These are phyloP conservation scores for Talaromyces borbonicus DNA, from an alignment of 495 filamentous ascomycete genomes.

Conservation along the genomic window DNA sequence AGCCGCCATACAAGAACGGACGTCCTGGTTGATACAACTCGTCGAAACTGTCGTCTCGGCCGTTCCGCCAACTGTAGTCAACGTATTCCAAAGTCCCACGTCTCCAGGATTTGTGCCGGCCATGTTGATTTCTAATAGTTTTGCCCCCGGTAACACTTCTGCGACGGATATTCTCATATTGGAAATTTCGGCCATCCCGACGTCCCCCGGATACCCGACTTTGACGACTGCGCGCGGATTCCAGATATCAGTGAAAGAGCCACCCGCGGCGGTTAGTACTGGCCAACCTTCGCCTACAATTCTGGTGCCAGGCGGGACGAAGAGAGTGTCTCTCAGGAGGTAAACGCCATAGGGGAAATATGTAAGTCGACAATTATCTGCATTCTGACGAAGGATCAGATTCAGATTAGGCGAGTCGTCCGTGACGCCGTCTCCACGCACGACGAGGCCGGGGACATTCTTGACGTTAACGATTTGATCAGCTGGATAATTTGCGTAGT, in stretches of 20 bases:
- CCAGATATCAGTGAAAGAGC: slow-evolving; percentile 35
- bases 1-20: slow-evolving; percentile 29
- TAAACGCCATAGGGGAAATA: slow-evolving; percentile 53
- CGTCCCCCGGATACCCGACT: slow-evolving; percentile 40
- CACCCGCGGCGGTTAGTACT: slow-evolving; percentile 33
- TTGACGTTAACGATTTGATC: slow-evolving; percentile 31
- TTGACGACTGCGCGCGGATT: slow-evolving; percentile 44
- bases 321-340: slow-evolving; percentile 39
- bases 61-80: slow-evolving; percentile 34
- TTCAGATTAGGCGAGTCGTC: slow-evolving; percentile 27
- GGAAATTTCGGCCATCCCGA: slow-evolving; percentile 42
- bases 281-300: slow-evolving; percentile 41
- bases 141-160: slow-evolving; percentile 28
- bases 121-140: slow-evolving; percentile 32
- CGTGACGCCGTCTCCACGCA: slow-evolving; percentile 12
- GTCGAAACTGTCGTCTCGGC: slow-evolving; percentile 24
- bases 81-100: slow-evolving; percentile 36
- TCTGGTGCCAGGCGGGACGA: slow-evolving; percentile 35
- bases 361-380: slow-evolving; percentile 27
- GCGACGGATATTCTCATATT: slow-evolving; percentile 41
- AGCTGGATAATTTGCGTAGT: slow-evolving; percentile 29
- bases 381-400: slow-evolving; percentile 29
- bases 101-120: slow-evolving; percentile 32
- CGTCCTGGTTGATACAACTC: slow-evolving; percentile 15
- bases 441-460: slow-evolving; percentile 12